Base-by-base conservation (phyloP, 225 moss, liverwort and hornwort species). In the Marchantia polymorpha region DNA sequence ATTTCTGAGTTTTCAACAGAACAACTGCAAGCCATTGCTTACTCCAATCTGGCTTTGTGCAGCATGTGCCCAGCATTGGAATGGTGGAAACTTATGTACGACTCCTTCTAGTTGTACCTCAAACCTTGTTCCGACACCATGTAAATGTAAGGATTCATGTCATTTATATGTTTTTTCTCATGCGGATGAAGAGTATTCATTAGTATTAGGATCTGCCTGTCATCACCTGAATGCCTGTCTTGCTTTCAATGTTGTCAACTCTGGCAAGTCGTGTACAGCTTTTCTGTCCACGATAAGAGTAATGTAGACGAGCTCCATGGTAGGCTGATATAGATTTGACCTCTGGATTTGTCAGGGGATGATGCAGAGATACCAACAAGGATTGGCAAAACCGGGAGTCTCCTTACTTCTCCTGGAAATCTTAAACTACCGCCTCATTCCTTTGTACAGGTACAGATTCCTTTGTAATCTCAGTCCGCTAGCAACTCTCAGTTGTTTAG, bases 41-140 rank as follows among this genome's bases (percentile, higher is more conserved):
- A 2, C 2, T 39, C 39, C 5, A 39, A 39, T 39, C 39, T 39
- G 39, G 39, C 39, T 29, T 12, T 80, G 3, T 78, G 84, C 89
- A 93, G 93, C 81, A 84, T 83, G 90, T 96, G 82, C 96, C 96
- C 73, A 96, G 94, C 76, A 91, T 96, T 84, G 96, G 91, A 61
- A 96, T 96, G 91, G 87, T 96, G 61, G 96, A 96, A 81, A 94
- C 96, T 9, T 96, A 96, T 77, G 94, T 96, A 50, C 89, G 96
- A 52, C 91, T 96, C 77, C 78, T 96, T 78, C 76, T 96, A 78
- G 91, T 90, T 86, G 92, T 91, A 83, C 96, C 96, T 78, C 96
- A 96, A 84, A 94, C 90, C 70, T 85, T 96, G 63, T 96, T 96
- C 83, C 92, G 92, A 72, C 94, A 92, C 73, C 96, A 96, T 90